These are phyloP conservation scores for Colletotrichum sp. DNA, from an alignment of 2,329 filamentous ascomycete genomes.

Conservation along the genomic window DNA sequence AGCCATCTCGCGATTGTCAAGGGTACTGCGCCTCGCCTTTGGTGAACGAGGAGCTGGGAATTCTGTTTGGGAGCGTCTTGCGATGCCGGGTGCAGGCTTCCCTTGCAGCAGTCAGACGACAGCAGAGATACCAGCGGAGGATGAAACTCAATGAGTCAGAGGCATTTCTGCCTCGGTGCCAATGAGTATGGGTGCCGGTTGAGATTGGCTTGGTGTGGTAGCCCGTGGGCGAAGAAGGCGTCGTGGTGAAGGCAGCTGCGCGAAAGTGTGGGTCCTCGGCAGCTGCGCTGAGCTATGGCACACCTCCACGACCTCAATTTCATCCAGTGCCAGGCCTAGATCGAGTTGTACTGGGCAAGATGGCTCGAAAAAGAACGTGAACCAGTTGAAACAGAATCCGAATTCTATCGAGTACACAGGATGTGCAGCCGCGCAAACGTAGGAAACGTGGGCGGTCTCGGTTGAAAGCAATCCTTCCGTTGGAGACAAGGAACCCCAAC, in stretches of 20 bases:
- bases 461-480: background rate
- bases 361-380: too few species aligned
- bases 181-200: accelerated
- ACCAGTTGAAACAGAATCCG: background rate
- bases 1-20: background rate
- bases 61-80: accelerated
- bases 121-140: accelerated
- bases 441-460: background rate
- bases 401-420: background rate
- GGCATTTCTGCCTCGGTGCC: background rate
- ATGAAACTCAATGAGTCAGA: accelerated
- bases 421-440: background rate
- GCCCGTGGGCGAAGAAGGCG: background rate
- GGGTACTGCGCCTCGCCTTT: background rate
- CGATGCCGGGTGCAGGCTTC: background rate
- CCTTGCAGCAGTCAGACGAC: background rate
- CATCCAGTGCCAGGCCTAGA: background rate
- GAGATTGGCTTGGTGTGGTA: background rate
- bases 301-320: background rate
- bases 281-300: background rate
- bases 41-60: background rate
- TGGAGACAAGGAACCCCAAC: background rate
- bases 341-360: too few species aligned
- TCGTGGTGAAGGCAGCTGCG: background rate
- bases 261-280: background rate